phyloP scores from a whole-genome alignment of 306 rosid genomes.

The Styphnolobium japonicum region DNA sequence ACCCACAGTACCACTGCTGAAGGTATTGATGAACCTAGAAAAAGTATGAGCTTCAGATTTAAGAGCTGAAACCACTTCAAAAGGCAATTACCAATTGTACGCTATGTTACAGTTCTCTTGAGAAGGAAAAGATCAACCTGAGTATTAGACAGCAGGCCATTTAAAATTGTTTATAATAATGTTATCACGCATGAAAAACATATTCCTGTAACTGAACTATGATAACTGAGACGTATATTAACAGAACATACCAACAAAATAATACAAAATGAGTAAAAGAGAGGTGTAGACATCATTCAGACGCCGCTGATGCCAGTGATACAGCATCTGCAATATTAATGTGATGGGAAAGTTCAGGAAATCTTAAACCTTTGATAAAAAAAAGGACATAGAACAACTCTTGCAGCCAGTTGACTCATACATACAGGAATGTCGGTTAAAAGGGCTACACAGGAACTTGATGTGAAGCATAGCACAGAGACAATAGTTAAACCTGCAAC shows the following conservation, averaged over 20 bases:
- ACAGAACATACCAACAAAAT: constrained; percentile 68
- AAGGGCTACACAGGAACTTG: constrained; percentile 74
- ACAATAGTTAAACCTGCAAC: constrained; percentile 85
- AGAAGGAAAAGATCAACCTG: constrained; percentile 6
- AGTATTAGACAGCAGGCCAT: background rate
- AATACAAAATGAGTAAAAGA: constrained; percentile 67
- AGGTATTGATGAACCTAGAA: constrained; percentile 84
- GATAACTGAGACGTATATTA: constrained; percentile 9
- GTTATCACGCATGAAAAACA: constrained; percentile 2
- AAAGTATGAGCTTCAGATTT: constrained; percentile 21
- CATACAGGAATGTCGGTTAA: constrained; percentile 82
- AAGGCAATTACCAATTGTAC: background rate
- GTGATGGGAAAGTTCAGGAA: constrained; percentile 28
- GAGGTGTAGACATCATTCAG: constrained; percentile 48
- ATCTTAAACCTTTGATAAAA: constrained; percentile 11
- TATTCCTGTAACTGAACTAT: constrained; percentile 10
- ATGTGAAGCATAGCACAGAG: constrained; percentile 79
- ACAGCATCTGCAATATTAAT: constrained; percentile 66
- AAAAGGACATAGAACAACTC: background rate
- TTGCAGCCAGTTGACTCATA: constrained; percentile 18
- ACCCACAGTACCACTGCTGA: constrained; percentile 79
- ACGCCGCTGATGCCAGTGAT: constrained; percentile 48
- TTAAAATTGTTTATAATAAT: background rate
- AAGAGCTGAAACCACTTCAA: constrained; percentile 7
- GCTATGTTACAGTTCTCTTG: background rate